phyloP scores from a whole-genome alignment of 208 protist genomes.

The Wallacemonas sp. region DNA sequence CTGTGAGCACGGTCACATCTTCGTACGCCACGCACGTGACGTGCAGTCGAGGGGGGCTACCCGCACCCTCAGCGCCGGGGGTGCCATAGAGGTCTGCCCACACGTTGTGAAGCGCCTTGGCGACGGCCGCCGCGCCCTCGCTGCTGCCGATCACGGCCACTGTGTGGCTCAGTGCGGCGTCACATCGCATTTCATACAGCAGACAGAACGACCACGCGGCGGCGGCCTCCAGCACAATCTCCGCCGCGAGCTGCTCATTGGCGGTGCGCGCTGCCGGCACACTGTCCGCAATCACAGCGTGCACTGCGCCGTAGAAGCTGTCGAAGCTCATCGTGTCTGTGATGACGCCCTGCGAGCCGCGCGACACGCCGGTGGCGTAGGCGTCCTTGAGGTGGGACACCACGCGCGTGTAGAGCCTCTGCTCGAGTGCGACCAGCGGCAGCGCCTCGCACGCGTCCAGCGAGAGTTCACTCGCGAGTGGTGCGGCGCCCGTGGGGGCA shows the following conservation, averaged over 20 bases:
- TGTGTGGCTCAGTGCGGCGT: not conserved
- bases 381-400: constrained; percentile 24
- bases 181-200: constrained; percentile 5
- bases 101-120: not conserved
- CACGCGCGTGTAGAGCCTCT: constrained; percentile 35
- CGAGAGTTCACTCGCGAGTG: not conserved
- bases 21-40: not conserved
- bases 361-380: constrained; percentile 1
- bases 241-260: constrained; percentile 6
- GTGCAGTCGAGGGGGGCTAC: not conserved
- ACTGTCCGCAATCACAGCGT: not conserved
- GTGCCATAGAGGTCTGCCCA: not conserved
- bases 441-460: constrained; percentile 2
- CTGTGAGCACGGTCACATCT: not conserved
- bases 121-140: not conserved
- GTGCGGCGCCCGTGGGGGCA: not conserved
- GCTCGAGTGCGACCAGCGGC: constrained; percentile 44
- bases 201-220: constrained; percentile 1
- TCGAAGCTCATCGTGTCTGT: constrained; percentile 25
- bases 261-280: not conserved
- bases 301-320: constrained; percentile 28
- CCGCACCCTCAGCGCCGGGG: not conserved
- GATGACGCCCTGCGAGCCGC: constrained; percentile 16
- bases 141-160: not conserved
- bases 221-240: not conserved